phyloP scores from a whole-genome alignment of 371 early-diverging fungal genomes.

The Mucor irregularis region DNA sequence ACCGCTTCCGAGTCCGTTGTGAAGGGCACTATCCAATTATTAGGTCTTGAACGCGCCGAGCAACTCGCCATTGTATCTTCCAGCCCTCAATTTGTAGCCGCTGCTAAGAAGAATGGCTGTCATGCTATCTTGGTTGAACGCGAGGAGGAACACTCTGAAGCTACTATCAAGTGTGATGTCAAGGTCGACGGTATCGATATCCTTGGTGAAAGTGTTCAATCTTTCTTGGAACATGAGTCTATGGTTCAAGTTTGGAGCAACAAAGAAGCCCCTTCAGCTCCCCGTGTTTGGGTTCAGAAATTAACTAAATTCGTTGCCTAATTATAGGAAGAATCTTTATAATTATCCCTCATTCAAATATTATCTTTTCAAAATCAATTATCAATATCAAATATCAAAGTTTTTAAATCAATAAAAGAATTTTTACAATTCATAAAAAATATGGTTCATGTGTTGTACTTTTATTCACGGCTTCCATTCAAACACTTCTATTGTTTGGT shows the following conservation, averaged over 20 bases:
- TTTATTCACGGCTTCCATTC: conserved; percentile 31
- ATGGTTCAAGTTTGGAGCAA: conserved; percentile 23
- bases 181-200: conserved; percentile 41
- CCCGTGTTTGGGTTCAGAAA: conserved; percentile 18
- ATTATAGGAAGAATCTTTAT: neutral
- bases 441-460: neutral
- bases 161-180: conserved; percentile 22
- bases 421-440: conserved; percentile 1
- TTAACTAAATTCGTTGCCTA: neutral
- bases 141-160: conserved; percentile 4
- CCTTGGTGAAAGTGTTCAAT: conserved; percentile 46
- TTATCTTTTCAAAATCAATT: neutral
- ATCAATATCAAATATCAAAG: neutral
- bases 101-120: conserved; percentile 32
- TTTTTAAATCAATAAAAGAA: conserved; percentile 1
- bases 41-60: conserved; percentile 26
- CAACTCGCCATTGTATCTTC: conserved; percentile 41
- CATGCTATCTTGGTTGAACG: conserved; percentile 38
- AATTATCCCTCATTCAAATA: neutral
- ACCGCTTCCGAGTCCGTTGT: conserved; percentile 21
- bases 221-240: conserved; percentile 36
- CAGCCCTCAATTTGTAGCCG: conserved; percentile 21
- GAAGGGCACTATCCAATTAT: conserved; percentile 21
- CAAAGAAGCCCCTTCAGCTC: conserved; percentile 18
- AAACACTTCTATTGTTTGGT: conserved; percentile 46